Conservation (phyloP, 257 asterid genomes). For the Nicotiana sylvestris region DNA sequence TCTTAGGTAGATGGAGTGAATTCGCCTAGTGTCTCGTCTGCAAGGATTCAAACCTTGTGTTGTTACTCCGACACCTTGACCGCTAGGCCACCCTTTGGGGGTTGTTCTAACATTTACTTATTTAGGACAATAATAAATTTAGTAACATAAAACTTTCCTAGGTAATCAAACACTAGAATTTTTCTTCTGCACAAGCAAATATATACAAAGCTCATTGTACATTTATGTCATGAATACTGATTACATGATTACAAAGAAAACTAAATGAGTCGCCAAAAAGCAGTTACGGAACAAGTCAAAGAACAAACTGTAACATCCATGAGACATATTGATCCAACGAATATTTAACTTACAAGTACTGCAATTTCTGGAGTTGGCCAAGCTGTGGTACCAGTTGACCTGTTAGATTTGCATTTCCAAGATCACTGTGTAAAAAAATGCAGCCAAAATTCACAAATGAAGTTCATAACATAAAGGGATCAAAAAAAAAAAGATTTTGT, state of each 20-base stretch:
- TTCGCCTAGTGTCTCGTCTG: neutral
- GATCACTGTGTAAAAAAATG: slow-evolving; percentile 53
- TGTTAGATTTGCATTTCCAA: slow-evolving; percentile 86
- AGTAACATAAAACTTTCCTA: neutral
- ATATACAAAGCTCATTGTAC: neutral
- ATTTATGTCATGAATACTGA: neutral
- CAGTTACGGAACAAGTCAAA: neutral
- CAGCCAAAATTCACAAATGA: slow-evolving; percentile 7
- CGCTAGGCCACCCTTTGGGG: neutral
- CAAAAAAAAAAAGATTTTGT: neutral
- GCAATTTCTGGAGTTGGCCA: slow-evolving; percentile 63
- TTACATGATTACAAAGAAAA: neutral
- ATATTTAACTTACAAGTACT: slow-evolving; percentile 70
- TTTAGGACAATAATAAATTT: neutral
- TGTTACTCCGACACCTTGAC: neutral
- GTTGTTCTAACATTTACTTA: neutral
- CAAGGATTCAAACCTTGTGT: neutral
- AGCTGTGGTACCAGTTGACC: slow-evolving; percentile 86
- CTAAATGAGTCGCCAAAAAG: neutral
- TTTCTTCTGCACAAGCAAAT: neutral
- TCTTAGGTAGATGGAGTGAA: neutral
- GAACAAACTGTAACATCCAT: neutral
- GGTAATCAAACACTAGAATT: neutral
- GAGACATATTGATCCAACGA: neutral
- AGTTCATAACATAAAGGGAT: neutral